phyloP scores from a whole-genome alignment of 1,284 basidiomycete genomes.

The Omphalotus olearius region DNA sequence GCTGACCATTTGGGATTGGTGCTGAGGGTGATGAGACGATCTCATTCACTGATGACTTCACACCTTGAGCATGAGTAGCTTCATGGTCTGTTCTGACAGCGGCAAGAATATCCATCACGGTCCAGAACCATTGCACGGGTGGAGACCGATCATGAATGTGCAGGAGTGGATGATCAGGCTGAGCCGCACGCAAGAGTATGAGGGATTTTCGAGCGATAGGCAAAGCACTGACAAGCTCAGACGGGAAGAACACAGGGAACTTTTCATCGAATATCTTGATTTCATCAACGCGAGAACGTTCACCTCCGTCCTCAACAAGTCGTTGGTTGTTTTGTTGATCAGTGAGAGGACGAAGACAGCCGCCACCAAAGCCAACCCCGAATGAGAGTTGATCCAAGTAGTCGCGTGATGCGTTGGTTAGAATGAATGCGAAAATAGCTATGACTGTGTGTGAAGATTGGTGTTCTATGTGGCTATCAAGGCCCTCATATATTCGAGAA shows the following conservation, averaged over 20 bases:
- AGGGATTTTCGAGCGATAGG: constrained; percentile 64
- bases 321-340: constrained; percentile 16
- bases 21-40: neutral
- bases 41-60: constrained; percentile 7
- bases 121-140: constrained; percentile 67
- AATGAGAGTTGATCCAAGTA: constrained; percentile 53
- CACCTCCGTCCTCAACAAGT: constrained; percentile 28
- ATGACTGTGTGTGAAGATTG: constrained; percentile 40
- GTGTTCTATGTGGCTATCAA: constrained; percentile 46
- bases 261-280: constrained; percentile 27
- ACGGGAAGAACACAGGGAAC: constrained; percentile 60
- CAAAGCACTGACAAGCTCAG: constrained; percentile 43
- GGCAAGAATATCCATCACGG: constrained; percentile 41
- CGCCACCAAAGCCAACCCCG: constrained; percentile 52
- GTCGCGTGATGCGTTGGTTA: constrained; percentile 55
- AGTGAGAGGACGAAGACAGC: constrained; percentile 4
- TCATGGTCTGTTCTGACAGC: constrained; percentile 29
- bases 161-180: constrained; percentile 55
- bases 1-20: neutral
- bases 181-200: constrained; percentile 53
- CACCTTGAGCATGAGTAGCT: neutral
- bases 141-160: constrained; percentile 21
- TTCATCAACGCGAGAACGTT: constrained; percentile 27
- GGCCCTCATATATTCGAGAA: constrained; percentile 49
- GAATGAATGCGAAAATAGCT: constrained; percentile 58